Evolutionary conservation across 2,329 filamentous ascomycete genomes (phyloP), one percentile per base, ranked within the genome.

Genomic region (Cladosporium phlei): DNA sequence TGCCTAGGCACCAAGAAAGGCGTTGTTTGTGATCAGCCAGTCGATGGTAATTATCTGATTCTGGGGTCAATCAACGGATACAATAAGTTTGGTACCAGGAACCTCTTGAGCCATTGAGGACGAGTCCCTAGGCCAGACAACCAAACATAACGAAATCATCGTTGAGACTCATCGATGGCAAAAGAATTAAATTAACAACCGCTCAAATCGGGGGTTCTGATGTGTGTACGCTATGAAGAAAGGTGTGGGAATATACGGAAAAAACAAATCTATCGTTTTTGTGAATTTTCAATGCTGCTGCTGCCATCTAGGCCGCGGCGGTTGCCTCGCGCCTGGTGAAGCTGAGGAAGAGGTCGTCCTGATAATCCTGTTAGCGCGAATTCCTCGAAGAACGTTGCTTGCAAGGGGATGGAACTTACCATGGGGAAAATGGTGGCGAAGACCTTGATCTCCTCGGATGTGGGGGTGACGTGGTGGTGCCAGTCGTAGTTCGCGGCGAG

Each of bases 371-470:
- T 50, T 32, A 50, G 48, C 27, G n/a, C 14, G 35, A 5, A 8
- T 11, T 37, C 5, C 4, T 8, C 22, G 12, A 16, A n/a, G n/a
- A n/a, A n/a, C n/a, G n/a, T 27, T 10, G 8, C 11, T 28, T 21
- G 2, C 3, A 14, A 20, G 30, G 4, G 17, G 14, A 42, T 21
- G 9, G 19, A 3, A 72, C 83, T 68, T 71, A 94, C 90, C 85
- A 86, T 85, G 47, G 93, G 93, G 78, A 98, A 98, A 59, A 98
- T 95, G 21, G 89, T 96, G 30, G 93, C 93, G 71, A 97, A 98
- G 56, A 97, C 91, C 74, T 95, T 91, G 69, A 98, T 97, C 69
- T 95, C 84, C 72, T 98, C 93, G 0, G 88, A 95, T 49, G 75
- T 63, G 0, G 86, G 81, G 9, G 93, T 97, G 14, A 88, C 71